Percentiles rank a stretch among this genome's conserved stretches.
These are phyloP conservation scores for Gloeostereum incarnatum DNA, from an alignment of 768 basidiomycete species.

Conservation along the genomic window DNA sequence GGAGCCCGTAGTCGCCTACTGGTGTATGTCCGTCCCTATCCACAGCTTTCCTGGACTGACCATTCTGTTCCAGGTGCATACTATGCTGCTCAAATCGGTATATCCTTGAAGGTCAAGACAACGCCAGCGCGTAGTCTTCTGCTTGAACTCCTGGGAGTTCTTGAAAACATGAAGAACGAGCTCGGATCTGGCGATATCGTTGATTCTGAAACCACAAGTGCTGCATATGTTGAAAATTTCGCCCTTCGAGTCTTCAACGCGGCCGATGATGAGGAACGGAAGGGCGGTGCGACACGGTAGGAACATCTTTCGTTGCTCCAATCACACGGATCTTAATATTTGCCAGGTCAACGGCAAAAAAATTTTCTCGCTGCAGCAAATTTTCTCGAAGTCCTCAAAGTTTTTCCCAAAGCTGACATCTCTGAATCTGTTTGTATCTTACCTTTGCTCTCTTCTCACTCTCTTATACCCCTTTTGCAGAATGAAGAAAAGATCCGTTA, in stretches of 20 bases:
- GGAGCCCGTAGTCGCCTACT: conserved; percentile 88
- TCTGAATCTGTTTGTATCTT: conserved; percentile 43
- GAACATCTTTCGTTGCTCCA: conserved; percentile 7
- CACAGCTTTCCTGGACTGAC: not conserved
- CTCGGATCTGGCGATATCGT: conserved; percentile 74
- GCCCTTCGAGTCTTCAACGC: conserved; percentile 79
- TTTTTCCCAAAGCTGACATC: conserved; percentile 54
- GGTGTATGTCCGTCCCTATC: conserved; percentile 57
- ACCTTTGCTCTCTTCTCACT: conserved; percentile 1
- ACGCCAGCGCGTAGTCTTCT: conserved; percentile 57
- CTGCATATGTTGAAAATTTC: conserved; percentile 93
- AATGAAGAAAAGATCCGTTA: conserved; percentile 85
- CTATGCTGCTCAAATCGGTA: conserved; percentile 85
- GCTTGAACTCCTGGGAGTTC: conserved; percentile 59
- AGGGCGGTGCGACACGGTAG: conserved; percentile 67
- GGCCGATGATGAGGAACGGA: conserved; percentile 90
- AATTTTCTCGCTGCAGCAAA: conserved; percentile 92
- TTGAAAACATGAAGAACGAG: conserved; percentile 75
- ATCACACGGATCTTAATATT: conserved; percentile 7
- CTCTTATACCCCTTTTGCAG: conserved; percentile 26
- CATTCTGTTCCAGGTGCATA: conserved; percentile 58
- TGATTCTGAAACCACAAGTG: conserved; percentile 71
- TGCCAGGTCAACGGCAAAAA: conserved; percentile 77
- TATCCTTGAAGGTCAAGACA: conserved; percentile 64
- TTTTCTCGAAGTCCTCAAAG: conserved; percentile 83